Conservation (phyloP, 73 alveolate species). For the Paramecium primaurelia region DNA sequence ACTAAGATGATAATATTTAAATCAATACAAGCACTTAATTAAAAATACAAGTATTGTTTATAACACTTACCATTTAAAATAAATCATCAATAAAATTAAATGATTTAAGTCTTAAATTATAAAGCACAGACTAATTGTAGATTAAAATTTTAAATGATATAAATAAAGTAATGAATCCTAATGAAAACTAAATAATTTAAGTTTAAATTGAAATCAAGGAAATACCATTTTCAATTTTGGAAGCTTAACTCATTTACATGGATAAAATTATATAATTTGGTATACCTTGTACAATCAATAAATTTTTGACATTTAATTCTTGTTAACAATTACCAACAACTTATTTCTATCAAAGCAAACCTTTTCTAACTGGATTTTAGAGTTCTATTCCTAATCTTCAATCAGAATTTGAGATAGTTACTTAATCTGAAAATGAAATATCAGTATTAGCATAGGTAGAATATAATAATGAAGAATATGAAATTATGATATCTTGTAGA, state of each 20-base stretch:
- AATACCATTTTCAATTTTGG: neutral
- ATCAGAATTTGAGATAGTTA: neutral
- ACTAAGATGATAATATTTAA: neutral
- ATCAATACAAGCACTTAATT: neutral
- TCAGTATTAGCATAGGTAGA: neutral
- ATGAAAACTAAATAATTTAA: neutral
- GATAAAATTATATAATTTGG: neutral
- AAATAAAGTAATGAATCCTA: neutral
- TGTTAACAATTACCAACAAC: neutral
- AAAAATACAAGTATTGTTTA: neutral
- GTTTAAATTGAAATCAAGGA: neutral
- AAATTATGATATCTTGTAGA: neutral
- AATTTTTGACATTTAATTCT: neutral
- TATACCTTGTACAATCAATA: constrained; percentile 38
- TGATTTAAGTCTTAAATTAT: neutral
- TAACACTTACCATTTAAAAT: neutral
- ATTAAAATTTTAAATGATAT: neutral
- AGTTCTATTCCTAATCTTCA: neutral
- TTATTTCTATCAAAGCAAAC: constrained; percentile 22
- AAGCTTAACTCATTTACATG: neutral
- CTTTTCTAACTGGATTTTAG: constrained; percentile 22
- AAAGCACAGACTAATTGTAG: neutral
- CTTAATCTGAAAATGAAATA: neutral
- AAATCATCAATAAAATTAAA: neutral
- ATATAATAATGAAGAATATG: neutral